phyloP scores from a whole-genome alignment of 805 yeast genomes.

The Geotrichum ghanense region DNA sequence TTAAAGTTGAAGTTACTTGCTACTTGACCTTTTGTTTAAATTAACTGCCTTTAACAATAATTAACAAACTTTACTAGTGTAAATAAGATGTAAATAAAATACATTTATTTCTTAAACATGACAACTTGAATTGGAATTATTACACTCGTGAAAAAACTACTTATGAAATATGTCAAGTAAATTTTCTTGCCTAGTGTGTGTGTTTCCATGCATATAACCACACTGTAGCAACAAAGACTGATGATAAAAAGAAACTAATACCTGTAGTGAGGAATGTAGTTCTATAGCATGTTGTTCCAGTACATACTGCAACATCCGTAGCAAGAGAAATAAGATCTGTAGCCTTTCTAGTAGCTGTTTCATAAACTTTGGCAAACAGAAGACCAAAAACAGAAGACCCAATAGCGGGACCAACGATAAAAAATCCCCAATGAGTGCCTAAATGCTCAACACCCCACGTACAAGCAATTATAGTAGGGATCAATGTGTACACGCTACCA shows the following conservation, averaged over 20 bases:
- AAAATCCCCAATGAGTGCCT: slow-evolving; percentile 89
- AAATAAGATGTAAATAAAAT: no score
- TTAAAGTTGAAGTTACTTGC: no score
- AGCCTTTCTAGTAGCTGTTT: slow-evolving; percentile 19
- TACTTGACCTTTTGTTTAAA: no score
- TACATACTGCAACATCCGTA: slow-evolving; percentile 3
- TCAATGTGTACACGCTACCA: slow-evolving; percentile 77
- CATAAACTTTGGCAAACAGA: slow-evolving; percentile 55
- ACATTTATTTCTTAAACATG: no score
- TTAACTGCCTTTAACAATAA: no score
- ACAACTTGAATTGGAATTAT: no score
- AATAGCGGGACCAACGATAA: slow-evolving; percentile 79
- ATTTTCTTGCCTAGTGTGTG: no score
- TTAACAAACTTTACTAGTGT: no score
- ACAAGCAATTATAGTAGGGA: slow-evolving; percentile 72
- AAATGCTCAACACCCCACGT: slow-evolving; percentile 82
- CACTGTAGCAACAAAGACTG: slow-evolving; percentile 7
- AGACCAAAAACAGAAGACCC: slow-evolving; percentile 64
- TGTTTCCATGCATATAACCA: slow-evolving; percentile 16
- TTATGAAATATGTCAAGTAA: no score
- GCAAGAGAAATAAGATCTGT: not conserved
- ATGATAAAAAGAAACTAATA: slow-evolving; percentile 15
- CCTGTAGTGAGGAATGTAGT: slow-evolving; percentile 21
- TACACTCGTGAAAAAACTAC: no score
- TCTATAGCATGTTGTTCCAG: slow-evolving; percentile 17